phyloP scores from a whole-genome alignment of 2,329 filamentous ascomycete species.

The Xylaria hypoxylon region DNA sequence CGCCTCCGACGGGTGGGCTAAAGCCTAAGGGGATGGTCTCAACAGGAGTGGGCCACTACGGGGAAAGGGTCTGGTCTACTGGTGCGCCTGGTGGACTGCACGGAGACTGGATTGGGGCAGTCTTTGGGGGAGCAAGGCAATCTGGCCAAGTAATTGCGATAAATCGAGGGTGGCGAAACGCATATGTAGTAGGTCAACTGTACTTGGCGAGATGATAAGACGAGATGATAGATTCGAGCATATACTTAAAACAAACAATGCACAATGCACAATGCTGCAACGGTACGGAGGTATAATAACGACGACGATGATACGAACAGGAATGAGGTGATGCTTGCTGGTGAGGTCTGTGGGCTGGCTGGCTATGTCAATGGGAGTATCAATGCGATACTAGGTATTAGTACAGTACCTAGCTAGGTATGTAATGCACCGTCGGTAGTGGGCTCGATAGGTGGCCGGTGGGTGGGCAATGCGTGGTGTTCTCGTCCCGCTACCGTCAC shows the following conservation, averaged over 20 bases:
- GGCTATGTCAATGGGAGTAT: constrained; percentile 8
- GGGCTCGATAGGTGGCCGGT: not conserved
- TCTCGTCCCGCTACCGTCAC: constrained; percentile 12
- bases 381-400: constrained; percentile 1
- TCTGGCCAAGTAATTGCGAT: constrained; percentile 1
- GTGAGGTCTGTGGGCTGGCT: constrained; percentile 11
- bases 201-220: not conserved
- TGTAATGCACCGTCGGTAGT: not conserved
- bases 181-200: not conserved
- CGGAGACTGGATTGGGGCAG: constrained; percentile 10
- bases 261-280: not conserved
- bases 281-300: constrained; percentile 12
- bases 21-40: constrained; percentile 20
- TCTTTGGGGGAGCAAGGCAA: too few species aligned
- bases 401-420: constrained; percentile 3
- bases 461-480: constrained; percentile 1
- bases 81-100: constrained; percentile 5
- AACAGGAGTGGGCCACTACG: constrained; percentile 33
- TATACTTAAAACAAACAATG: constrained; percentile 12
- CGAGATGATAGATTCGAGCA: constrained; percentile 3
- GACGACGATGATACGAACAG: constrained; percentile 6
- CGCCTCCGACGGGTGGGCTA: constrained; percentile 25
- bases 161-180: constrained; percentile 9
- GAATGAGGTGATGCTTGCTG: not conserved
- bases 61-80: constrained; percentile 18